Evolutionary conservation across 768 basidiomycete genomes (phyloP), one percentile per base, ranked within the genome.

Genomic region (Termitomyces heimii): DNA sequence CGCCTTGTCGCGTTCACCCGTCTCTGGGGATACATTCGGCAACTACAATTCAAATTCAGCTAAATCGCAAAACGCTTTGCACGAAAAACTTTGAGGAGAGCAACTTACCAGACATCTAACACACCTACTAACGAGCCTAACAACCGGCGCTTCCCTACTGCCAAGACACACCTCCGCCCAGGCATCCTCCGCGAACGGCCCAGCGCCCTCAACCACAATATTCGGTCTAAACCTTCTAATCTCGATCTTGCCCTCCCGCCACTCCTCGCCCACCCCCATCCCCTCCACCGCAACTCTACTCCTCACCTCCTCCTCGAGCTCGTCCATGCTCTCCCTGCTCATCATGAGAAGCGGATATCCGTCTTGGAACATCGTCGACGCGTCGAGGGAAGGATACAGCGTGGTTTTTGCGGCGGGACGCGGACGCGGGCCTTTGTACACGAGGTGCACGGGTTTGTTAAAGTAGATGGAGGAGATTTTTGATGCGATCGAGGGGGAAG

Each of bases 121-220:
- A 66, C 88, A 91, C 57, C 83, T 83, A 12, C 82, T 83, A 24
- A 92, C 88, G 3, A 91, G 72, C 18, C 75, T 75, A 56, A 90
- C 75, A 12, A 66, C 56, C 29, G 77, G 73, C n/a, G 73, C 68
- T 10, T 65, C 64, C 49, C 68, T 65, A 49, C 77, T 71, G 31
- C 79, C 78, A 63, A 89, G 77, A 4, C 68, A 62, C 39, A 91
- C 78, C 66, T 84, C 82, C 57, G 82, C 79, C 80, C 87, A 83
- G 37, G 74, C 67, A 62, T 92, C 89, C 67, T 92, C 89, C 10
- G 82, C 78, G 66, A 89, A 92, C 5, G 89, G 81, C 4, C 77
- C 78, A 2, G 80, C 85, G 18, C 89, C 89, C 54, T 72, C 72
- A 62, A 91, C 67, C 7, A 91, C 79, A 51, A 92, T 83, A 65